phyloP scores from a whole-genome alignment of 2,329 filamentous ascomycete species.

The Magnaporthiopsis incrustans region DNA sequence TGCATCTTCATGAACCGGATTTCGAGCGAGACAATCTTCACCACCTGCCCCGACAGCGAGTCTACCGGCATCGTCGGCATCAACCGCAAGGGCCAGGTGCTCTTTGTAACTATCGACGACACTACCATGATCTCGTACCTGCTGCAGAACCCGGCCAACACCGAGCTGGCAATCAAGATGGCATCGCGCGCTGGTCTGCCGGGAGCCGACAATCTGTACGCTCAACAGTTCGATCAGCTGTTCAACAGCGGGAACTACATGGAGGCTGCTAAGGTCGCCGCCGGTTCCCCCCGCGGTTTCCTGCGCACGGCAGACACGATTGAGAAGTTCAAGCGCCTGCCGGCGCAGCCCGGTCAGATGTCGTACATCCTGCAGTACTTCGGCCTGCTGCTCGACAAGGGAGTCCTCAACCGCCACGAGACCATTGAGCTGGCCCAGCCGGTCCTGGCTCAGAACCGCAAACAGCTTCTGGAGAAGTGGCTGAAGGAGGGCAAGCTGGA shows the following conservation, averaged over 20 bases:
- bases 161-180: conserved; percentile 88
- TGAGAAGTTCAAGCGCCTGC: conserved; percentile 85
- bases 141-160: conserved; percentile 91
- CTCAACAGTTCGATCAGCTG: conserved; percentile 85
- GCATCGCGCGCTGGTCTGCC: conserved; percentile 89
- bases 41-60: conserved; percentile 74
- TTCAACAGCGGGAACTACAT: conserved; percentile 72
- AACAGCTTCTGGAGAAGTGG: conserved; percentile 97
- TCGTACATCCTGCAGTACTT: conserved; percentile 97
- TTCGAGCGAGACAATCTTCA: conserved; percentile 98
- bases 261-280: conserved; percentile 90
- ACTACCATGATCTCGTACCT: conserved; percentile 87
- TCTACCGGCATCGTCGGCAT: conserved; percentile 88
- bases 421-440: conserved; percentile 89
- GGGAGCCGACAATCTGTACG: conserved; percentile 88
- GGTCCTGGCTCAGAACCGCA: conserved; percentile 86
- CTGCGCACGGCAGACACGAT: conserved; percentile 91
- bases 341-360: conserved; percentile 74
- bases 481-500: conserved; percentile 92
- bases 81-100: conserved; percentile 94
- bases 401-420: conserved; percentile 83
- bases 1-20: conserved; percentile 99
- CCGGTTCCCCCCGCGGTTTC: conserved; percentile 93
- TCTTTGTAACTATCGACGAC: conserved; percentile 91
- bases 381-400: conserved; percentile 93